Evolutionary conservation across 2,329 filamentous ascomycete species (phyloP).

Genomic region (Botryotinia globosa): DNA sequence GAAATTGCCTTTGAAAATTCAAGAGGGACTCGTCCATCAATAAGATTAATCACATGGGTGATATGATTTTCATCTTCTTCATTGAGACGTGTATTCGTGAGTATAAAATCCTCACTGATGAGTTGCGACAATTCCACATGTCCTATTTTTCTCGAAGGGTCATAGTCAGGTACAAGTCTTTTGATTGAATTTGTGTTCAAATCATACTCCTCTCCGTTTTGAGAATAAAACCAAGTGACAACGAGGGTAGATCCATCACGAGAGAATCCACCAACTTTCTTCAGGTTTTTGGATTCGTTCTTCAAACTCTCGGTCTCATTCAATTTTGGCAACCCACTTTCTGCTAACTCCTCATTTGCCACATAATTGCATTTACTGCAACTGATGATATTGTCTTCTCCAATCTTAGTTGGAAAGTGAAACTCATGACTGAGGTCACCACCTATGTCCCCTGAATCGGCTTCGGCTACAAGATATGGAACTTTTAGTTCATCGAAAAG

Average conservation of each 20-base stretch:
- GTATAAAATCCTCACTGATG: not conserved
- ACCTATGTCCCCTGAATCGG: slow-evolving; percentile 95
- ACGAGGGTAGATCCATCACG: slow-evolving; percentile 66
- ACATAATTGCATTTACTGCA: slow-evolving; percentile 73
- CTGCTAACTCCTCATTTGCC: slow-evolving; percentile 84
- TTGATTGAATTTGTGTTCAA: slow-evolving; percentile 66
- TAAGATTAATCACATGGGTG: not conserved
- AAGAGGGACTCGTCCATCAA: slow-evolving; percentile 12
- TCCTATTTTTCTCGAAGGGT: slow-evolving; percentile 51
- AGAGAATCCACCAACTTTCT: slow-evolving; percentile 51
- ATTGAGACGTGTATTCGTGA: not conserved
- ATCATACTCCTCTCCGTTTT: slow-evolving; percentile 35
- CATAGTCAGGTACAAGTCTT: slow-evolving; percentile 61
- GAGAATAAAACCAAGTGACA: slow-evolving; percentile 54
- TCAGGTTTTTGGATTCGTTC: slow-evolving; percentile 46
- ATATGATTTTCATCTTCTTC: not conserved
- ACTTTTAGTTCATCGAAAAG: slow-evolving; percentile 82
- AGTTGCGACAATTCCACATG: not conserved
- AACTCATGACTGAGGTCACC: slow-evolving; percentile 93
- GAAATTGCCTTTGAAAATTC: not conserved
- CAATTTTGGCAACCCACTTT: slow-evolving; percentile 21
- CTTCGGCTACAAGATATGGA: slow-evolving; percentile 79
- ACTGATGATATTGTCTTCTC: slow-evolving; percentile 80
- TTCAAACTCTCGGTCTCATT: not conserved
- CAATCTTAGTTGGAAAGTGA: slow-evolving; percentile 74